A percentile compares a stretch with the other conserved stretches of the same genome.
phyloP scores from a whole-genome alignment of 176 grass and related monocot genomes.

The Echinochloa phyllopogon region DNA sequence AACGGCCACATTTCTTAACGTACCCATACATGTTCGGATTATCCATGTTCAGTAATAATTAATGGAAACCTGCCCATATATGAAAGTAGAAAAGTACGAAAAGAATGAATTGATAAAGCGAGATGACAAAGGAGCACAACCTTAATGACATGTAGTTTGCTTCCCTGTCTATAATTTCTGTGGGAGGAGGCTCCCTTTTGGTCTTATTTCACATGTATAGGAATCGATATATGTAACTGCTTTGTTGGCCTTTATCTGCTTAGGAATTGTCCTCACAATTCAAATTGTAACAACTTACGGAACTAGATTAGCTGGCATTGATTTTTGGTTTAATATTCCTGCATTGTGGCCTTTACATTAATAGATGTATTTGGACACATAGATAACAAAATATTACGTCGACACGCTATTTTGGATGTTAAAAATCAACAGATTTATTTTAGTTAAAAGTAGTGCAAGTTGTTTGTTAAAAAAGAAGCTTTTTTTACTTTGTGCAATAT shows the following conservation, averaged over 20 bases:
- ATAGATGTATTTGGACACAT: neutral
- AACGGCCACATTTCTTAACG: neutral
- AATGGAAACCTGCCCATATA: neutral
- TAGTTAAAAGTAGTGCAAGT: neutral
- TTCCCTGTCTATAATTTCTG: neutral
- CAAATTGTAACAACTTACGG: neutral
- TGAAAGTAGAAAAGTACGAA: neutral
- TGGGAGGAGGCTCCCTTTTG: neutral
- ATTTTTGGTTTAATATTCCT: neutral
- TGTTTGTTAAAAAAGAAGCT: neutral
- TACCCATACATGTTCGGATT: neutral
- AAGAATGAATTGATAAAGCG: neutral
- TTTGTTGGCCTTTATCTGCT: neutral
- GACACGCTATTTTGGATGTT: neutral
- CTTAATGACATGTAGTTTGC: neutral
- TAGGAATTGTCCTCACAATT: neutral
- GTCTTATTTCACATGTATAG: too few species aligned
- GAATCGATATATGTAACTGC: too few species aligned
- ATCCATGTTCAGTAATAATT: too few species aligned
- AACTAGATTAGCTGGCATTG: too few species aligned
- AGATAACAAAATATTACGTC: neutral
- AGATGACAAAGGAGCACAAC: neutral
- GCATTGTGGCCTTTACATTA: neutral
- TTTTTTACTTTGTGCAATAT: neutral
- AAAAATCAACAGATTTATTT: neutral